phyloP scores from a whole-genome alignment of 805 yeast species.

The Teunomyces barrocoloradensis region DNA sequence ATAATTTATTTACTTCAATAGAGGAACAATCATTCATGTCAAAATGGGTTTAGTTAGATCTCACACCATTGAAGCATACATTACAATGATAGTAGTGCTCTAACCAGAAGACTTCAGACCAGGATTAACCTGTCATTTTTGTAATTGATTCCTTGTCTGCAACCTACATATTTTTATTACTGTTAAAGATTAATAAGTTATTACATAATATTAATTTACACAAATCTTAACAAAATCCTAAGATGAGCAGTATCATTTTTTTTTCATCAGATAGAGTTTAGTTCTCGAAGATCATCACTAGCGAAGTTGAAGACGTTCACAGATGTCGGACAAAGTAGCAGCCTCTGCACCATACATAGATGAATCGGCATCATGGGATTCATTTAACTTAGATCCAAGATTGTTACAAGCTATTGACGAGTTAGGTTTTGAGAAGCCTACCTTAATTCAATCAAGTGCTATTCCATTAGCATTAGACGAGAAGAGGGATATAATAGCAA shows the following conservation, averaged over 20 bases:
- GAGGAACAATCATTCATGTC: too few species aligned
- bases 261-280: neutral
- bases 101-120: too few species aligned
- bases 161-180: too few species aligned
- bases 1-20: too few species aligned
- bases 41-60: too few species aligned
- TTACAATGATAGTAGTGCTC: too few species aligned
- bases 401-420: constrained; percentile 79
- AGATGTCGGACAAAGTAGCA: constrained; percentile 27
- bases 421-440: constrained; percentile 80
- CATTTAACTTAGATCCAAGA: constrained; percentile 78
- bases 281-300: neutral
- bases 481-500: constrained; percentile 87
- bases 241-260: constrained; percentile 2
- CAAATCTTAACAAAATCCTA: neutral
- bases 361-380: constrained; percentile 66
- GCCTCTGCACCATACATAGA: constrained; percentile 72
- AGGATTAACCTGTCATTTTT: too few species aligned
- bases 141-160: too few species aligned
- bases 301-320: neutral
- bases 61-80: too few species aligned
- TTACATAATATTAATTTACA: too few species aligned
- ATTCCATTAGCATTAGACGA: constrained; percentile 89
- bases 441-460: constrained; percentile 86
- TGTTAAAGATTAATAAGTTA: too few species aligned